phyloP scores from a whole-genome alignment of 345 rosid species.

The Dimocarpus longan region DNA sequence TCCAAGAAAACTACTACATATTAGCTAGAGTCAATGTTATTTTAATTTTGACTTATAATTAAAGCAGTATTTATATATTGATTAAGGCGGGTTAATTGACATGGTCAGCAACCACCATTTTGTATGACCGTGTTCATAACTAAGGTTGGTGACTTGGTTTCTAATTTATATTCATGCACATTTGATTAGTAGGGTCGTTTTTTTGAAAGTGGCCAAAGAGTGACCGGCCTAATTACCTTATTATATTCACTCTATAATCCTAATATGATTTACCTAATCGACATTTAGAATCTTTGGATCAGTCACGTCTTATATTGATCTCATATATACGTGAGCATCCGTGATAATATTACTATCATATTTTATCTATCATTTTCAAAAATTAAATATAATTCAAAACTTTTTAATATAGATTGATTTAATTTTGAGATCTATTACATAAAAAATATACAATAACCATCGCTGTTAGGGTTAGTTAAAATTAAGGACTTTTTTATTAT shows the following conservation, averaged over 20 bases:
- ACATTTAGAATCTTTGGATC: conserved; percentile 1
- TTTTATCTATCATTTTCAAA: background rate
- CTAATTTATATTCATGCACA: background rate
- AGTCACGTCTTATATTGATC: background rate
- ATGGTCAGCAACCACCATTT: background rate
- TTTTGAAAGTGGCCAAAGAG: conserved; percentile 2
- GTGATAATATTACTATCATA: background rate
- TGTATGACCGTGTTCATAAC: background rate
- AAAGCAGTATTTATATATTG: too few relatives aligned
- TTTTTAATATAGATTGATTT: too few relatives aligned
- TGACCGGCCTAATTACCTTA: conserved; percentile 25
- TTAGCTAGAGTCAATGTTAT: background rate
- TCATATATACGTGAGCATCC: background rate
- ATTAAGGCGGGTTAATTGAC: conserved; percentile 1
- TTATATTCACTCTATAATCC: conserved; percentile 15
- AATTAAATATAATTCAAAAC: too few relatives aligned
- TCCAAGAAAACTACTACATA: background rate
- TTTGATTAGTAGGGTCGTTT: conserved; percentile 12
- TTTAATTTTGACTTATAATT: conserved; percentile 5
- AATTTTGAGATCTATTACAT: too few relatives aligned
- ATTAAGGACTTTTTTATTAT: too few relatives aligned
- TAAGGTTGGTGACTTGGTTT: background rate
- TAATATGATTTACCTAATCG: conserved; percentile 12
- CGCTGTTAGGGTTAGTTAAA: background rate
- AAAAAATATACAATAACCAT: too few relatives aligned